Percentiles rank a stretch among this genome's conserved stretches.
These are phyloP conservation scores for Exophiala aquamarina DNA, from an alignment of 2,329 filamentous ascomycete genomes.

Conservation along the genomic window DNA sequence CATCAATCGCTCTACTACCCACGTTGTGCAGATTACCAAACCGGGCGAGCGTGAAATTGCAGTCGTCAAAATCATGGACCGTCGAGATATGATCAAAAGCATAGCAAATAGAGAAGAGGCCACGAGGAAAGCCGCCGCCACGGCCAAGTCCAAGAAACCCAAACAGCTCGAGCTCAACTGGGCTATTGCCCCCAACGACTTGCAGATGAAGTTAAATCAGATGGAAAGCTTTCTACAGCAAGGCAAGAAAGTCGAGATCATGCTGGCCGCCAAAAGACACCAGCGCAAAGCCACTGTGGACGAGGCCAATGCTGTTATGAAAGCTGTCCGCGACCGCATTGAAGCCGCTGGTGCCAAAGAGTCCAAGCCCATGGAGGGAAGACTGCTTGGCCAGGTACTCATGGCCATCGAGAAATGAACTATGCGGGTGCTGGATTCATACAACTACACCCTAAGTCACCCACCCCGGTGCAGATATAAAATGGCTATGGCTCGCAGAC, in stretches of 20 bases:
- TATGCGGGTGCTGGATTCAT: not conserved
- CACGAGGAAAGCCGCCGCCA: constrained; percentile 38
- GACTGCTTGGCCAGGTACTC: constrained; percentile 34
- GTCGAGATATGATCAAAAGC: constrained; percentile 50
- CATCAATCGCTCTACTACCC: constrained; percentile 51
- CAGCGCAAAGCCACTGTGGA: constrained; percentile 60
- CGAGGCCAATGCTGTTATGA: constrained; percentile 62
- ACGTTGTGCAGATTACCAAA: constrained; percentile 51
- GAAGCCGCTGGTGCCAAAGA: constrained; percentile 43
- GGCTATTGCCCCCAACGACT: constrained; percentile 75
- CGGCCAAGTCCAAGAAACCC: constrained; percentile 34
- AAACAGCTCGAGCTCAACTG: constrained; percentile 92
- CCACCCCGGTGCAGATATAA: constrained; percentile 13
- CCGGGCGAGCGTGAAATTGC: constrained; percentile 45
- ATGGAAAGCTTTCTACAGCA: constrained; percentile 69
- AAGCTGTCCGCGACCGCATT: constrained; percentile 47
- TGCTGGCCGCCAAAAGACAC: constrained; percentile 66
- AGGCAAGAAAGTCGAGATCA: constrained; percentile 72
- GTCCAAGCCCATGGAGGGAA: constrained; percentile 42
- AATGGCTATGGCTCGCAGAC: constrained; percentile 23
- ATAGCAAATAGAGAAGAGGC: constrained; percentile 39
- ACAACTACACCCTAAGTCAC: constrained; percentile 2
- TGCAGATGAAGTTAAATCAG: constrained; percentile 69
- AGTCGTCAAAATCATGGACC: constrained; percentile 70
- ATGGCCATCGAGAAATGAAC: constrained; percentile 19